phyloP scores from a whole-genome alignment of 176 grass and related monocot species.

The Phoenix dactylifera region DNA sequence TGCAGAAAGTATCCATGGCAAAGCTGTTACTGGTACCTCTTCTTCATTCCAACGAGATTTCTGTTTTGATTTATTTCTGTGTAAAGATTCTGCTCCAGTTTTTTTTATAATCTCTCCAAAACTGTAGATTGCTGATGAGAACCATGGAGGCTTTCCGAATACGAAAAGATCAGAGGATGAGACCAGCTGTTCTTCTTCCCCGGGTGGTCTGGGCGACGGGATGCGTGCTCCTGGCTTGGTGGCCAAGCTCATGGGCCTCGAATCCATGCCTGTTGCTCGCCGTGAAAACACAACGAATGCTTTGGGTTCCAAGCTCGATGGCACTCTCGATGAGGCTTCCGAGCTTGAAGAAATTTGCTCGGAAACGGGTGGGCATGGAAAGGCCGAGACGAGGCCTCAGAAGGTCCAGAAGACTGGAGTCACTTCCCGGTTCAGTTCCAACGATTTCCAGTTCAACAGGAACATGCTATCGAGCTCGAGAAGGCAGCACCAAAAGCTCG shows the following conservation, averaged over 20 bases:
- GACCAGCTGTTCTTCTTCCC: slow-evolving; percentile 1
- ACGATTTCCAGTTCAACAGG: slow-evolving; percentile 11
- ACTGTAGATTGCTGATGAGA: no score
- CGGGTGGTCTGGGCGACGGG: slow-evolving; percentile 6
- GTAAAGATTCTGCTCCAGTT: no score
- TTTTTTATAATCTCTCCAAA: no score
- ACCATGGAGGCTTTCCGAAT: no score
- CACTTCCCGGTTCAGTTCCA: slow-evolving; percentile 2
- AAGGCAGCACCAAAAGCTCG: slow-evolving; percentile 26
- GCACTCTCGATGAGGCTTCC: not conserved
- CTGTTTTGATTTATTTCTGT: no score
- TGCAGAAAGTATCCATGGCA: no score
- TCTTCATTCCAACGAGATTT: no score
- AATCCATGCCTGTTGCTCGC: slow-evolving; percentile 31
- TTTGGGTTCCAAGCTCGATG: not conserved
- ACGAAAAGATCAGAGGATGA: no score
- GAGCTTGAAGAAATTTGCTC: not conserved
- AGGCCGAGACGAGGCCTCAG: not conserved
- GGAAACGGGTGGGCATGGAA: not conserved
- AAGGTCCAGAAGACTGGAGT: not conserved
- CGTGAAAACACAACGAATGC: not conserved
- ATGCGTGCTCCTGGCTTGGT: slow-evolving; percentile 36
- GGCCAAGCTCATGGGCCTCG: slow-evolving; percentile 77
- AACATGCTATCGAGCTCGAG: not conserved
- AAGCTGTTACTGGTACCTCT: no score